Base-by-base conservation (phyloP, 257 asterid genomes). In the Cynanchum wilfordii region DNA sequence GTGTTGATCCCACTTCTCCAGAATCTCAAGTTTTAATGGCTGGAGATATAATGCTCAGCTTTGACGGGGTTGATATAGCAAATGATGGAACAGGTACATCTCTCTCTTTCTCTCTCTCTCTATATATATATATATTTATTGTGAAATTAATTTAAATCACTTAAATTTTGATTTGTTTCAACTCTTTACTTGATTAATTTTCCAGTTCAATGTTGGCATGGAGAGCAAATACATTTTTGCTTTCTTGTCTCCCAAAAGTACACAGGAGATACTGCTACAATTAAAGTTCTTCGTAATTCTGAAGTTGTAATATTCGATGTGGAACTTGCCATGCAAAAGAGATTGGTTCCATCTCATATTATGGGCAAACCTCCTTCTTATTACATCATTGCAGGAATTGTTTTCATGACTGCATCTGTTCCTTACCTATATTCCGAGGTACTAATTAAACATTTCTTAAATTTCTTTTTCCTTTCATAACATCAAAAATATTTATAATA, bases 361-460 rank as follows among this genome's bases (percentile, higher is more conserved):
- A 89, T 82, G 81, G 98, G 98, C 71, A 83, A 60, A 66, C 98
- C 98, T 70, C 98, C 98, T 19, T 93, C 98, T 0, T 93, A 93
- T 73, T 93, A 89, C 70, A 93, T 93, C 33, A 59, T 93, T 63
- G 98, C 92, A 62, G 97, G 98, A 73, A 88, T 93, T 79, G 96
- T 93, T 73, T 93, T 93, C 77, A 75, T 97, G 22, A 78, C 91
- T 44, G 94, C 89, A 60, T 93, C 98, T 0, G 96, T 91, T 76
- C 98, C 96, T 56, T 90, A 90, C 82, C 89, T 93, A 50, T 96
- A 96, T 75, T 89, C 97, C 17, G 97, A 90, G 98, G 97, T 93
- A 72, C 47, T 42, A 42, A 42, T 42, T 42, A 7, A 42, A 7
- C 2, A 42, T 42, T 42, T 42, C 11, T 42, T 7, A 8, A 7